These are phyloP conservation scores for Candida sithepensis DNA, from an alignment of 805 yeast species.

Conservation along the genomic window DNA sequence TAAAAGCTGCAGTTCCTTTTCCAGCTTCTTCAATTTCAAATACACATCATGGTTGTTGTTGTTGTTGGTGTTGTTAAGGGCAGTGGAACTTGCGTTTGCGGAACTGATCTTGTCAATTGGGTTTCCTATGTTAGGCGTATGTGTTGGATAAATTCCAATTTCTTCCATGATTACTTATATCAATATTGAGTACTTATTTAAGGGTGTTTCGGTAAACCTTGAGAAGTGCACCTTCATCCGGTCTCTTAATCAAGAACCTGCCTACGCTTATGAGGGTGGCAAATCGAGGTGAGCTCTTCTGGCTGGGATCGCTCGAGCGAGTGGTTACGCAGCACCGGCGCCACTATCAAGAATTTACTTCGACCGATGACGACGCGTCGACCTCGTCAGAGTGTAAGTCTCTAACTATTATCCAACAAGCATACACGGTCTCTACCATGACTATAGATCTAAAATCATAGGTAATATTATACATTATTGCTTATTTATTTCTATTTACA, in stretches of 20 bases:
- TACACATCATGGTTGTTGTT: slow-evolving; percentile 62
- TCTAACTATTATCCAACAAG: no score
- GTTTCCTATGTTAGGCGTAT: slow-evolving; percentile 25
- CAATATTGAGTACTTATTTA: not conserved
- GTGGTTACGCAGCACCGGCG: slow-evolving; percentile 3
- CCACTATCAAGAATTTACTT: not conserved
- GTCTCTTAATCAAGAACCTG: not conserved
- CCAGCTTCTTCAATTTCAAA: slow-evolving; percentile 78
- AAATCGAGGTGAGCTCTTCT: slow-evolving; percentile 1
- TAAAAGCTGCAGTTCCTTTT: slow-evolving; percentile 83
- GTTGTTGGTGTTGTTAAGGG: slow-evolving; percentile 12
- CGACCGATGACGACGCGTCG: slow-evolving; percentile 7
- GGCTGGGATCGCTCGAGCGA: not conserved
- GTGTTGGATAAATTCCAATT: slow-evolving; percentile 45
- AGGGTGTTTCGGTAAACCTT: not conserved
- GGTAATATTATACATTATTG: no score
- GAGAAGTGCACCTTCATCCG: not conserved
- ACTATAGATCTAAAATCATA: no score
- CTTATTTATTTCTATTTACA: no score
- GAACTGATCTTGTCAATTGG: slow-evolving; percentile 19
- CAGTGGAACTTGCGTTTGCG: slow-evolving; percentile 25
- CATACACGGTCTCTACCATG: no score
- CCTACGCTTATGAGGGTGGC: slow-evolving; percentile 10
- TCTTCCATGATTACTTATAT: slow-evolving; percentile 47
- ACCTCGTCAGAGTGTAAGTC: no score